Percentiles rank a stretch among this genome's conserved stretches.
Conservation (phyloP, 257 asterid species). For the Avicennia marina region DNA sequence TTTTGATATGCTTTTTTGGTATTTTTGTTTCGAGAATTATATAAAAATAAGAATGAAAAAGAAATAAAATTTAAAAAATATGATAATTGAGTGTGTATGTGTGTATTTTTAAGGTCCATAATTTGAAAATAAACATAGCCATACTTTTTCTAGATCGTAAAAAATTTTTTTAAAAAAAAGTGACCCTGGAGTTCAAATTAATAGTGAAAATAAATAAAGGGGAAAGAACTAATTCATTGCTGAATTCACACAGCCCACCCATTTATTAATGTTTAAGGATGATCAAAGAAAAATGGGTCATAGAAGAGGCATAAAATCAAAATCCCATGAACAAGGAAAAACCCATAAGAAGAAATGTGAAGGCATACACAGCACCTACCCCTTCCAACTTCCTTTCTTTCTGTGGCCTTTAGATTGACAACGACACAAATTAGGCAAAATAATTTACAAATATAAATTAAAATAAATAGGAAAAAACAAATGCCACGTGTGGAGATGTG, state of each 20-base stretch:
- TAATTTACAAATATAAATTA: neutral
- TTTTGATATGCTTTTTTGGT: too few species aligned
- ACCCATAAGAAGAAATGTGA: conserved; percentile 16
- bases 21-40: too few species aligned
- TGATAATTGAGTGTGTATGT: too few species aligned
- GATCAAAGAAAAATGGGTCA: neutral
- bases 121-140: too few species aligned
- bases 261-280: neutral
- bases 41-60: too few species aligned
- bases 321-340: neutral
- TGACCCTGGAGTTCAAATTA: neutral
- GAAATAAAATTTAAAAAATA: too few species aligned
- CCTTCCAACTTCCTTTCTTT: neutral
- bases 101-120: too few species aligned
- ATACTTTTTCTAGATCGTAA: too few species aligned
- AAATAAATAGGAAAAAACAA: neutral
- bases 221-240: neutral
- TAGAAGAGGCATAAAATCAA: neutral
- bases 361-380: conserved; percentile 1
- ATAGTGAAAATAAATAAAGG: neutral
- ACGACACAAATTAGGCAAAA: conserved; percentile 30
- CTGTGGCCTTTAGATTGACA: conserved; percentile 56
- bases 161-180: too few species aligned
- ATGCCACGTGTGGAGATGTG: conserved; percentile 28
- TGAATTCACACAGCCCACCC: neutral